Evolutionary conservation across 2,329 filamentous ascomycete species (phyloP).

Genomic region (Pseudocercospora fuligena): DNA sequence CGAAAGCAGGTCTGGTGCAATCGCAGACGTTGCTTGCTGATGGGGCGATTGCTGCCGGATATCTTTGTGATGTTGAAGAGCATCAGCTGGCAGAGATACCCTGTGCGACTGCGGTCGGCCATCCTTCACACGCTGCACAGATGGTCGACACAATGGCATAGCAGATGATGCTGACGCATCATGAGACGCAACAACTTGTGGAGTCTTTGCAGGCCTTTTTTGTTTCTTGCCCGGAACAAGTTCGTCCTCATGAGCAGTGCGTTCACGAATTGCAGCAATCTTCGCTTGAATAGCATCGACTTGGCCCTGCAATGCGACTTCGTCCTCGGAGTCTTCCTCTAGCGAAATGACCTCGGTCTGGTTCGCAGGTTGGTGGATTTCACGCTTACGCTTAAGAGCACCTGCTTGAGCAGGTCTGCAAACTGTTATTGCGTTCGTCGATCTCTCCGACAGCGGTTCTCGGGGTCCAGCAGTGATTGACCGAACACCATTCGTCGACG

Average conservation of each 20-base stretch:
- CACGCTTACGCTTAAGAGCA: constrained; percentile 11
- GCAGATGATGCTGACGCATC: too few relatives aligned
- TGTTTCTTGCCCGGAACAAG: constrained; percentile 22
- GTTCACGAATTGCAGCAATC: constrained; percentile 23
- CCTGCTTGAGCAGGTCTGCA: background rate
- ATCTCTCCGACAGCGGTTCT: constrained; percentile 10
- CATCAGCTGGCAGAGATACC: background rate
- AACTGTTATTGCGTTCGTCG: constrained; percentile 8
- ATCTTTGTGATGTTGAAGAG: background rate
- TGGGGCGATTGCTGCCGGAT: background rate
- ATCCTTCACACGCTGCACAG: background rate
- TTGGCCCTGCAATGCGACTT: constrained; percentile 20
- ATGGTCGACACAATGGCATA: background rate
- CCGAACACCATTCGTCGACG: background rate
- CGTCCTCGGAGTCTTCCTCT: constrained; percentile 20
- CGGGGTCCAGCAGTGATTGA: background rate
- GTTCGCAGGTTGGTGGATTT: background rate
- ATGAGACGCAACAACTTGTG: background rate
- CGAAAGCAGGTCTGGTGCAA: background rate
- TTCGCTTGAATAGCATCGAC: constrained; percentile 17
- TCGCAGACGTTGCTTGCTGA: background rate
- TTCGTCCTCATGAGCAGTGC: constrained; percentile 23
- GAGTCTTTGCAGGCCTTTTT: background rate
- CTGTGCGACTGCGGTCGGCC: background rate
- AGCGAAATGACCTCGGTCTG: background rate